Evolutionary conservation across 148 eudicot genomes (phyloP).

Genomic region (Vaccinium macrocarpon): DNA sequence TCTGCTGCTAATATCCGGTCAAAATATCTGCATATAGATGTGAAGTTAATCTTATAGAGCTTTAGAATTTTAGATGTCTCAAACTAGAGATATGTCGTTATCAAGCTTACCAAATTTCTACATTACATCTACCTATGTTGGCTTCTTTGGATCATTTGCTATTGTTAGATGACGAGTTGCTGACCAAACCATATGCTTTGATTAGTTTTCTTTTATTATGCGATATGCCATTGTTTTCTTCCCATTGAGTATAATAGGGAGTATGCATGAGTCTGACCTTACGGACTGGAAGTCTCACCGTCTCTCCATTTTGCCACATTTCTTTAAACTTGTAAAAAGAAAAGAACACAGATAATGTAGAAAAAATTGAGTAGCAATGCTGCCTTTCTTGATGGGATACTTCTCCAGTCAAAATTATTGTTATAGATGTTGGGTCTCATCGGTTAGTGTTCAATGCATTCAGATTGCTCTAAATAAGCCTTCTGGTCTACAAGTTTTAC

Average conservation of each 20-base stretch:
- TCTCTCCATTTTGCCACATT: background rate
- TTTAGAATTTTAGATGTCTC: background rate
- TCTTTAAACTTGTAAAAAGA: background rate
- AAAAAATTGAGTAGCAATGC: background rate
- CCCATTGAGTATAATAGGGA: background rate
- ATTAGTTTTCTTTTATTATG: background rate
- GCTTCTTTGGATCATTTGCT: background rate
- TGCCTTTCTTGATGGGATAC: background rate
- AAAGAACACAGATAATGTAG: background rate
- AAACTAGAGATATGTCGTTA: background rate
- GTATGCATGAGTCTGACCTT: background rate
- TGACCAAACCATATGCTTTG: background rate
- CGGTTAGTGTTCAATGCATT: slow-evolving; percentile 8
- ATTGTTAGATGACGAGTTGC: background rate
- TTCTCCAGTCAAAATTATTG: background rate
- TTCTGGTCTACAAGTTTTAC: slow-evolving; percentile 83
- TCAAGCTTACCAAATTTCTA: background rate
- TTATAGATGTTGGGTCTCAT: slow-evolving; percentile 8
- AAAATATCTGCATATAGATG: background rate
- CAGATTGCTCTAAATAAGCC: slow-evolving; percentile 88
- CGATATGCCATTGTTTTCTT: background rate
- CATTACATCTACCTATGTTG: background rate
- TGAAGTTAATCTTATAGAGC: background rate
- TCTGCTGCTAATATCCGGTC: too few species aligned
- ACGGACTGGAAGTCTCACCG: background rate